Evolutionary conservation across 2,329 filamentous ascomycete genomes (phyloP).

Genomic region (Alternaria postmessia): DNA sequence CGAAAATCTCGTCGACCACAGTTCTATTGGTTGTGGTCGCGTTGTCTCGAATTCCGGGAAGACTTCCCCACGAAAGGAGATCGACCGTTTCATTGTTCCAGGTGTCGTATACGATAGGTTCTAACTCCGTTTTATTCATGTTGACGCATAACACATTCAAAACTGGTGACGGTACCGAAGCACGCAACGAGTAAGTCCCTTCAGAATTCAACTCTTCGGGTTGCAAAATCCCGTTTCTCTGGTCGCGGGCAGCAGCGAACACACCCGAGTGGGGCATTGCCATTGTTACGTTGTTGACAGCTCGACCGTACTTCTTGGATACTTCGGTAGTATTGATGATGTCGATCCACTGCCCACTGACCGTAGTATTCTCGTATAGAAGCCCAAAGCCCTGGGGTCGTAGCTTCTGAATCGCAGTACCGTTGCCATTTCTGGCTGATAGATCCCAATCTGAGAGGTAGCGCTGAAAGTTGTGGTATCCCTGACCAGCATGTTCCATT

Average conservation of each 20-base stretch:
- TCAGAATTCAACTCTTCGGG: conserved; percentile 67
- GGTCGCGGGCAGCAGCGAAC: conserved; percentile 68
- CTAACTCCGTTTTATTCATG: conserved; percentile 66
- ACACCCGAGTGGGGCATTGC: conserved; percentile 80
- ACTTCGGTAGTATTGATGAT: conserved; percentile 62
- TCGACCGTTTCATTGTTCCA: conserved; percentile 61
- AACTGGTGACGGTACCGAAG: conserved; percentile 73
- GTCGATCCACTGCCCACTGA: conserved; percentile 74
- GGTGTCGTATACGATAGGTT: conserved; percentile 68
- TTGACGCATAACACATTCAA: conserved; percentile 79
- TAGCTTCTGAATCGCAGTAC: conserved; percentile 51
- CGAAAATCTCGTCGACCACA: conserved; percentile 73
- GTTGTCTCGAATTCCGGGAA: conserved; percentile 22
- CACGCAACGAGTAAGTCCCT: conserved; percentile 72
- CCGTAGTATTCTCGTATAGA: conserved; percentile 75
- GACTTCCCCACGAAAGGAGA: conserved; percentile 30
- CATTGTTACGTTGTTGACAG: conserved; percentile 78
- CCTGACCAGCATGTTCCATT: conserved; percentile 73
- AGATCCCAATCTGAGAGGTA: conserved; percentile 67
- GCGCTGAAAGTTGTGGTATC: conserved; percentile 71
- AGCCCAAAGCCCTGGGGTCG: conserved; percentile 70
- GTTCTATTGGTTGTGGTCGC: conserved; percentile 51
- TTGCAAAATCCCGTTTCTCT: conserved; percentile 72
- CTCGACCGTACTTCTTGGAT: conserved; percentile 61
- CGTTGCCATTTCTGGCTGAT: conserved; percentile 56